These are phyloP conservation scores for Endocalyx cinctus DNA, from an alignment of 2,329 filamentous ascomycete genomes.

Conservation along the genomic window DNA sequence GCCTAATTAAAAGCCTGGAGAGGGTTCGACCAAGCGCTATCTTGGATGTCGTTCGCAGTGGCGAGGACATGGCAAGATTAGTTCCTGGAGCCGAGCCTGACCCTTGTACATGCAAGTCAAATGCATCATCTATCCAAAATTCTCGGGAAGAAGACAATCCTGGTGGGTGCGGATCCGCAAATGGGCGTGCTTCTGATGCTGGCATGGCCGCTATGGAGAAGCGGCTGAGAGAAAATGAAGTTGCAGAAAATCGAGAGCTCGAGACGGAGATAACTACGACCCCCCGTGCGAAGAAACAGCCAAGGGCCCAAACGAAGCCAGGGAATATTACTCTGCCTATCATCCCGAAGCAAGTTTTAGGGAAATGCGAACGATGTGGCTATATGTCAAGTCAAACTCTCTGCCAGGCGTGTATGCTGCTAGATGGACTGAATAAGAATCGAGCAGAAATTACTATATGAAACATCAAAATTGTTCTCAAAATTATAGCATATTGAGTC, in stretches of 20 bases:
- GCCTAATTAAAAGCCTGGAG: slow-evolving; percentile 91
- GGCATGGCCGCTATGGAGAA: slow-evolving; percentile 83
- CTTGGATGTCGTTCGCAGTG: slow-evolving; percentile 87
- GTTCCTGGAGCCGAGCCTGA: slow-evolving; percentile 58
- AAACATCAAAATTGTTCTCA: slow-evolving; percentile 12
- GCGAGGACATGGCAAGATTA: slow-evolving; percentile 92
- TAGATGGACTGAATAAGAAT: slow-evolving; percentile 88
- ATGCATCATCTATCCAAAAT: slow-evolving; percentile 26
- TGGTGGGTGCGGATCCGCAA: slow-evolving; percentile 71
- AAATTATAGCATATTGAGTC: too few species aligned
- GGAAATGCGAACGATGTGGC: slow-evolving; percentile 80
- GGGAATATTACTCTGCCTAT: slow-evolving; percentile 20
- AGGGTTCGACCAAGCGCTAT: slow-evolving; percentile 91
- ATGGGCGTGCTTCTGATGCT: slow-evolving; percentile 61
- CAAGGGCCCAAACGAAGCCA: slow-evolving; percentile 24
- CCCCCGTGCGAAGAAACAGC: slow-evolving; percentile 29
- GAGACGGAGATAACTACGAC: slow-evolving; percentile 61
- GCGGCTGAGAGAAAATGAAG: slow-evolving; percentile 61
- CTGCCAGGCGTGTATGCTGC: slow-evolving; percentile 87
- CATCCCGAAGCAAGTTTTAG: slow-evolving; percentile 65
- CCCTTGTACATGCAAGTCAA: slow-evolving; percentile 43
- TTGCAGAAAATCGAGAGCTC: slow-evolving; percentile 49
- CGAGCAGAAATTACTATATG: slow-evolving; percentile 54
- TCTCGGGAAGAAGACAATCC: slow-evolving; percentile 47
- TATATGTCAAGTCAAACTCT: slow-evolving; percentile 93